These are phyloP conservation scores for Amborella trichopoda DNA, from an alignment of 164 flowering plant genomes.

Conservation along the genomic window DNA sequence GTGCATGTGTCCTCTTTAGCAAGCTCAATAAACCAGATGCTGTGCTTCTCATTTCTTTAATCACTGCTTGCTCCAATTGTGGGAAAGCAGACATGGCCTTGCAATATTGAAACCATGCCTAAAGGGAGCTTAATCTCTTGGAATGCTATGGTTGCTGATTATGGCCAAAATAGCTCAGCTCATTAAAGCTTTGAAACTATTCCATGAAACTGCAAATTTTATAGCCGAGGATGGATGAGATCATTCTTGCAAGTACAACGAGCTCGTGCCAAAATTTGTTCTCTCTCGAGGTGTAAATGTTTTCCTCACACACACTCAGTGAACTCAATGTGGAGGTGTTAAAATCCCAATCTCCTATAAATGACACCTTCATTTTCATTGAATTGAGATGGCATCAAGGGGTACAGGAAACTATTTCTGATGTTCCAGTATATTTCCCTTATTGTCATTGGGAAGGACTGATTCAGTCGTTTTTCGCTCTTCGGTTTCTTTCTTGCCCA, in stretches of 20 bases:
- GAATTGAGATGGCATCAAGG: too few relatives aligned
- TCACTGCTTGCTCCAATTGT: conserved; percentile 39
- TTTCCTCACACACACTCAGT: too few relatives aligned
- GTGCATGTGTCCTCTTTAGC: conserved; percentile 43
- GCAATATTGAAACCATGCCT: conserved; percentile 35
- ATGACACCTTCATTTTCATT: too few relatives aligned
- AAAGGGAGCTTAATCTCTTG: conserved; percentile 62
- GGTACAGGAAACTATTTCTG: too few relatives aligned
- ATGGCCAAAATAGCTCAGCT: conserved; percentile 58
- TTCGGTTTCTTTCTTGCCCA: too few relatives aligned
- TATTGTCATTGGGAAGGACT: too few relatives aligned
- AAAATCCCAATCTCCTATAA: too few relatives aligned
- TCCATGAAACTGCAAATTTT: conserved; percentile 42
- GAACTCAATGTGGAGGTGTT: too few relatives aligned
- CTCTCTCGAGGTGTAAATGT: conserved; percentile 19
- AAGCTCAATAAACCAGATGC: conserved; percentile 46
- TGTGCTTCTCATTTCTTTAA: conserved; percentile 58
- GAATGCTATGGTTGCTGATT: conserved; percentile 77
- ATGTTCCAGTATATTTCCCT: too few relatives aligned
- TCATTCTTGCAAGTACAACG: conserved; percentile 54
- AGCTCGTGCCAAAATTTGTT: conserved; percentile 60
- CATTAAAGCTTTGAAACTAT: conserved; percentile 44
- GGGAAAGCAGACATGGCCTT: conserved; percentile 54
- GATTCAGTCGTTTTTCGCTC: too few relatives aligned
- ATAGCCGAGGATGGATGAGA: conserved; percentile 39